phyloP scores from a whole-genome alignment of 352 stramenopile genomes.

The Phytophthora citricola region DNA sequence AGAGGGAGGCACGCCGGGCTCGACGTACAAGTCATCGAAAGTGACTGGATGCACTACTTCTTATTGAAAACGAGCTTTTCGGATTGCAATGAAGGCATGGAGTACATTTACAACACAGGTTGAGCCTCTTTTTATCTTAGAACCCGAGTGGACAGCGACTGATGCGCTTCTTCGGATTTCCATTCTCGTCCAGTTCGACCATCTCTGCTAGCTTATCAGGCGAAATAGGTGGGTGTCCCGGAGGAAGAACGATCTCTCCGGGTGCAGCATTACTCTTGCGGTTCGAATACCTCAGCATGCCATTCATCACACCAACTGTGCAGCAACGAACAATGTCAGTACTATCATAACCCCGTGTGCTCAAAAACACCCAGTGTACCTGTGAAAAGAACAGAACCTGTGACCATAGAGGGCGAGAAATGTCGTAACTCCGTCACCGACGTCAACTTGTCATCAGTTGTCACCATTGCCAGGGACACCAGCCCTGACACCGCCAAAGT shows the following conservation, averaged over 20 bases:
- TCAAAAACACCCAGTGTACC: conserved; percentile 23
- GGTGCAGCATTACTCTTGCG: conserved; percentile 39
- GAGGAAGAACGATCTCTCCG: conserved; percentile 42
- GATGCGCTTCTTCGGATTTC: conserved; percentile 59
- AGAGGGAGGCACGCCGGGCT: conserved; percentile 55
- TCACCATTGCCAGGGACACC: conserved; percentile 57
- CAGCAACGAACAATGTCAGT: conserved; percentile 5
- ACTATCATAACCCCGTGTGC: background rate
- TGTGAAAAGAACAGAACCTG: conserved; percentile 62
- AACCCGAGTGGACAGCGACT: conserved; percentile 72
- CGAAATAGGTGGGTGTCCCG: conserved; percentile 46
- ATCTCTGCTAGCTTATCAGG: conserved; percentile 44
- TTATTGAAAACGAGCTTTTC: background rate
- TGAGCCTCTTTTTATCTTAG: conserved; percentile 7
- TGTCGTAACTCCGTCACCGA: conserved; percentile 68
- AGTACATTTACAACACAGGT: background rate
- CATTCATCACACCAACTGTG: conserved; percentile 49
- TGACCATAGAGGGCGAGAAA: conserved; percentile 72
- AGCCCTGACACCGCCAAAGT: conserved; percentile 63
- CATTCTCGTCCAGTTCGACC: conserved; percentile 48
- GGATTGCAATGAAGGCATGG: background rate
- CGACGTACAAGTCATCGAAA: conserved; percentile 51
- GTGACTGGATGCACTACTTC: conserved; percentile 11
- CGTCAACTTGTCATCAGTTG: conserved; percentile 46
- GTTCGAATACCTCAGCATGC: conserved; percentile 52